These are phyloP conservation scores for Rutstroemia sp. DNA, from an alignment of 2,329 filamentous ascomycete species.

Conservation along the genomic window DNA sequence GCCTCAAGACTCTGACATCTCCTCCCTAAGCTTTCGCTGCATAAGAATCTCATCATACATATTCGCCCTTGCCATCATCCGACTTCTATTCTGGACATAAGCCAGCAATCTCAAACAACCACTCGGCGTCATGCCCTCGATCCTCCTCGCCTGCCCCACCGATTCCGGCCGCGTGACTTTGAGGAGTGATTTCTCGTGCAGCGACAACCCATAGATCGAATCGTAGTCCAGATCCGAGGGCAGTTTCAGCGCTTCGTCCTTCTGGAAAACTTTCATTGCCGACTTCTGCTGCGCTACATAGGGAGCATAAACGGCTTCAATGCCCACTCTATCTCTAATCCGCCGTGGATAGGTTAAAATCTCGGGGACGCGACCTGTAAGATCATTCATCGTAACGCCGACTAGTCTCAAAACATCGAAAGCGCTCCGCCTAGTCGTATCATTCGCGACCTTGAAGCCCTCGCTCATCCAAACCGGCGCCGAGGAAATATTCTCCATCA, in stretches of 20 bases:
- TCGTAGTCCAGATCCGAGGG: conserved; percentile 73
- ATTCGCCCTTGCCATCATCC: conserved; percentile 13
- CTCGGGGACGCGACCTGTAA: conserved; percentile 51
- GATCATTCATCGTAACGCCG: conserved; percentile 47
- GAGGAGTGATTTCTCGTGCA: conserved; percentile 69
- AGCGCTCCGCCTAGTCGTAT: conserved; percentile 61
- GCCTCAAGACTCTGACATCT: too few species aligned
- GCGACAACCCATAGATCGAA: conserved; percentile 63
- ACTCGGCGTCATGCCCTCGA: conserved; percentile 69
- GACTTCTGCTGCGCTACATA: conserved; percentile 70
- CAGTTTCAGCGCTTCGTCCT: conserved; percentile 69
- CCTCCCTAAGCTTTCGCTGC: background rate
- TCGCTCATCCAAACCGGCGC: conserved; percentile 59
- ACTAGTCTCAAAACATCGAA: conserved; percentile 72
- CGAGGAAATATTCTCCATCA: conserved; percentile 51
- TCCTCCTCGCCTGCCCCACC: conserved; percentile 77
- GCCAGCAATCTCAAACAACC: conserved; percentile 54
- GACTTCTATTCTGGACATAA: conserved; percentile 39
- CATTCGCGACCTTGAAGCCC: conserved; percentile 62
- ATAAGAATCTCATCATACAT: conserved; percentile 14
- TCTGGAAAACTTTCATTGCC: conserved; percentile 58
- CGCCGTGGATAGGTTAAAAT: conserved; percentile 46
- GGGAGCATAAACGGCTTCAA: conserved; percentile 81
- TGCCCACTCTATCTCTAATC: conserved; percentile 62
- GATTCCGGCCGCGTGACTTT: conserved; percentile 69